phyloP scores from a whole-genome alignment of 2,329 filamentous ascomycete species.

The Pseudogymnoascus sp. region DNA sequence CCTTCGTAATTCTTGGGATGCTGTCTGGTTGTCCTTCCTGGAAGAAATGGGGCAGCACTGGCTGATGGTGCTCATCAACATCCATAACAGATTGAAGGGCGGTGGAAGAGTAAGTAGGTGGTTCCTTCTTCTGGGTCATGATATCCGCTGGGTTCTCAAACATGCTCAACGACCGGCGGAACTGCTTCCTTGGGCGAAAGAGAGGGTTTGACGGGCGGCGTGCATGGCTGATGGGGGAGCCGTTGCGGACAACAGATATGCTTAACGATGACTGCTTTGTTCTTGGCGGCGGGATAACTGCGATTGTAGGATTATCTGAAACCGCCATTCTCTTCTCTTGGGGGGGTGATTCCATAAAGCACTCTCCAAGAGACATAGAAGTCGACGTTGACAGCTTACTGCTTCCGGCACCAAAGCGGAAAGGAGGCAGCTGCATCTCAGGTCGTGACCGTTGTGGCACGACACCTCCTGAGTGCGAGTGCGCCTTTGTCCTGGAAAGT shows the following conservation, averaged over 20 bases:
- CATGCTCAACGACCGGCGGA: conserved; percentile 92
- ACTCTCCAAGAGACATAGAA: conserved; percentile 66
- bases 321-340: conserved; percentile 57
- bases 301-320: conserved; percentile 49
- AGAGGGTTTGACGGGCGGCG: conserved; percentile 67
- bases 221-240: conserved; percentile 61
- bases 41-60: conserved; percentile 75
- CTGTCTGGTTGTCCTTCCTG: conserved; percentile 73
- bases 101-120: conserved; percentile 37
- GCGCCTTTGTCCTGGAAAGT: conserved; percentile 64
- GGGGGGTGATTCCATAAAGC: conserved; percentile 69
- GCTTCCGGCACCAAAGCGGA: conserved; percentile 59
- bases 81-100: conserved; percentile 71
- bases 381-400: conserved; percentile 42
- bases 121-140: conserved; percentile 66
- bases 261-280: conserved; percentile 42
- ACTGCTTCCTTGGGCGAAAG: conserved; percentile 74
- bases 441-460: conserved; percentile 51
- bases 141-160: conserved; percentile 87
- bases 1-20: conserved; percentile 76
- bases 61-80: conserved; percentile 66
- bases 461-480: conserved; percentile 61
- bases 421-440: conserved; percentile 61
- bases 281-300: conserved; percentile 50
- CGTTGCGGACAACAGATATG: conserved; percentile 45